Evolutionary conservation across 805 yeast species (phyloP).

Genomic region (Blastobotrys americana): DNA sequence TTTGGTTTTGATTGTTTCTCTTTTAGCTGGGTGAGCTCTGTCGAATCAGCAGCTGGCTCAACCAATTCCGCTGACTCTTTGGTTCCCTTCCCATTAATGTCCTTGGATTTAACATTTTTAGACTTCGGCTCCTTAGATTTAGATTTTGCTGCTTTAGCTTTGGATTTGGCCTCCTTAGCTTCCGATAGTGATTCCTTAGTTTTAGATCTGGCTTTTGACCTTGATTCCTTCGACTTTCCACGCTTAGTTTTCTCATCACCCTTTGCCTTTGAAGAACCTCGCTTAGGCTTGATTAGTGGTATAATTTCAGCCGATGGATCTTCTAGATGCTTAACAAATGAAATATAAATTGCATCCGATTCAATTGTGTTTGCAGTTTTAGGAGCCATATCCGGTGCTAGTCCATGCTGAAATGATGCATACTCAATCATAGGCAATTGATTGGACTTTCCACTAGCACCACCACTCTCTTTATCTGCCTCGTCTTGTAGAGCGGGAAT

Average conservation of each 20-base stretch:
- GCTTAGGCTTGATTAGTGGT: slow-evolving; percentile 11
- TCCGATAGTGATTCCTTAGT: slow-evolving; percentile 9
- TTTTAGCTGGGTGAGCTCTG: neutral
- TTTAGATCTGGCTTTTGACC: slow-evolving; percentile 1
- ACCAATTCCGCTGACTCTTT: neutral
- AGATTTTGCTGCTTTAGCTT: neutral
- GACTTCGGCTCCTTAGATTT: neutral
- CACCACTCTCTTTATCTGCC: neutral
- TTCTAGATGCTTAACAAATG: slow-evolving; percentile 28
- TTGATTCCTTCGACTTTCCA: slow-evolving; percentile 8
- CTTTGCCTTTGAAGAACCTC: slow-evolving; percentile 19
- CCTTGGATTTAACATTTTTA: too few relatives aligned
- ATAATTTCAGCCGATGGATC: slow-evolving; percentile 4
- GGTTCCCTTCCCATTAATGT: neutral
- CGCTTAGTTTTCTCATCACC: slow-evolving; percentile 7
- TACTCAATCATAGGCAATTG: slow-evolving; percentile 18
- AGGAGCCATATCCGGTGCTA: slow-evolving; percentile 12
- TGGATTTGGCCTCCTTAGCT: neutral
- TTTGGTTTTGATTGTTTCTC: slow-evolving; percentile 1
- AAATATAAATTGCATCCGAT: slow-evolving; percentile 27
- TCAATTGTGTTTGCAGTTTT: slow-evolving; percentile 29
- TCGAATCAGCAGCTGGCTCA: neutral
- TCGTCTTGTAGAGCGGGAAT: slow-evolving; percentile 21
- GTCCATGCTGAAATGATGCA: slow-evolving; percentile 21
- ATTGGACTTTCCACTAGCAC: slow-evolving; percentile 17